These are phyloP conservation scores for Scleromitrula shiraiana DNA, from an alignment of 2,329 filamentous ascomycete genomes.

Conservation along the genomic window DNA sequence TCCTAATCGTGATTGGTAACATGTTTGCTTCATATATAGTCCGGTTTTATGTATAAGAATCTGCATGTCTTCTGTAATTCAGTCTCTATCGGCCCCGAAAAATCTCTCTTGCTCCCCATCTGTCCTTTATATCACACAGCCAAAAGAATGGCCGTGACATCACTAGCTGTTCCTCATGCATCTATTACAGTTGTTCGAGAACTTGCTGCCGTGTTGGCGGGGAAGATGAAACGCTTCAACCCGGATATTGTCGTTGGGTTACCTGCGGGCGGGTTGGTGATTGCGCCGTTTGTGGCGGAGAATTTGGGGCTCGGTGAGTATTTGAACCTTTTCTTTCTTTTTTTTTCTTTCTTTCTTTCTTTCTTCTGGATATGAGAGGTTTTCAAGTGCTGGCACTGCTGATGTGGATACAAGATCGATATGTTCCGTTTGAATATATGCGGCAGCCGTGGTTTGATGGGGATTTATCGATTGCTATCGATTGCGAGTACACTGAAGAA, in stretches of 20 bases:
- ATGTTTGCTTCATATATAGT: no score
- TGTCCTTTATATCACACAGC: background rate
- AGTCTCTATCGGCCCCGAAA: no score
- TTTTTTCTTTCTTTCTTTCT: background rate
- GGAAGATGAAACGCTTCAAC: background rate
- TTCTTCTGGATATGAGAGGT: no score
- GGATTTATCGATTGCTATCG: background rate
- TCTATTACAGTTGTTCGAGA: background rate
- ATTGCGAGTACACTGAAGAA: background rate
- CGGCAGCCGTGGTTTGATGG: background rate
- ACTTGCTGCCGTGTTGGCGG: background rate
- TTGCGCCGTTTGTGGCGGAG: conserved; percentile 1
- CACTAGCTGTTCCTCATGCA: background rate
- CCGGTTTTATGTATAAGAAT: no score
- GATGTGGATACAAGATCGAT: background rate
- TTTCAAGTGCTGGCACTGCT: no score
- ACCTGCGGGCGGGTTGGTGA: background rate
- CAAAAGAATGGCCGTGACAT: background rate
- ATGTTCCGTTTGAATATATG: background rate
- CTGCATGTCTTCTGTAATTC: no score
- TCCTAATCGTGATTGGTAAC: no score
- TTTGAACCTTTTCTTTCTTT: background rate
- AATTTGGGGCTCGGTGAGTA: background rate
- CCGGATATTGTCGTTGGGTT: background rate
- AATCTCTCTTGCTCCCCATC: background rate